Conservation (phyloP, 805 yeast genomes). For the Teunomyces atbi region DNA sequence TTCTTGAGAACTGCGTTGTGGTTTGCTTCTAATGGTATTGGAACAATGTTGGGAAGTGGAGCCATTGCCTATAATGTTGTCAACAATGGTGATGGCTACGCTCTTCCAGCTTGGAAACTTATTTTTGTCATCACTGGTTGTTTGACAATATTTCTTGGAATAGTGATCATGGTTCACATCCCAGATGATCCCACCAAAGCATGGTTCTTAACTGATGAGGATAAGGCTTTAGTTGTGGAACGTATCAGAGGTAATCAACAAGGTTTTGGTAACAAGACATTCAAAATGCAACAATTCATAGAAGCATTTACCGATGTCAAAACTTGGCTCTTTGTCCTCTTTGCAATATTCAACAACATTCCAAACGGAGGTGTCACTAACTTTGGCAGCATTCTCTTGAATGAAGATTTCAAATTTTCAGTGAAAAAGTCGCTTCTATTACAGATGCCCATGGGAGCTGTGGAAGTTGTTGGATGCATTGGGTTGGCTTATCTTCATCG, state of each 20-base stretch:
- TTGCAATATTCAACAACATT: conserved; percentile 24
- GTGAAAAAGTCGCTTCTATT: conserved; percentile 39
- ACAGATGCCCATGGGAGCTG: conserved; percentile 49
- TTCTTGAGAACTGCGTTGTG: conserved; percentile 35
- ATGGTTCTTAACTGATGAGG: conserved; percentile 23
- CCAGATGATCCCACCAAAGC: conserved; percentile 52
- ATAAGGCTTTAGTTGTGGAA: conserved; percentile 42
- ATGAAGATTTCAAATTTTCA: conserved; percentile 23
- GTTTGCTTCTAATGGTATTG: conserved; percentile 39
- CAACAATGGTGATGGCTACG: conserved; percentile 33
- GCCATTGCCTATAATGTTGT: conserved; percentile 48
- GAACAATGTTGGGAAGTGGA: conserved; percentile 43
- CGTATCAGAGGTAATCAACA: conserved; percentile 48
- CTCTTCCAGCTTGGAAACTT: conserved; percentile 57
- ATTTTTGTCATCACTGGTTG: conserved; percentile 60
- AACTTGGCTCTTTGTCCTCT: conserved; percentile 34
- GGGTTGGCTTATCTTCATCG: conserved; percentile 25
- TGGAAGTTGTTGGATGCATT: conserved; percentile 40
- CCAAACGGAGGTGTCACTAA: conserved; percentile 40
- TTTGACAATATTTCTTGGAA: conserved; percentile 52
- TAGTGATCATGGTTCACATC: conserved; percentile 45
- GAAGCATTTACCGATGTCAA: conserved; percentile 36
- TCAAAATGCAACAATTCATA: conserved; percentile 35
- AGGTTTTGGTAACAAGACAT: conserved; percentile 41
- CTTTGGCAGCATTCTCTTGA: conserved; percentile 32